A percentile compares a stretch with the other conserved stretches of the same genome.
phyloP scores from a whole-genome alignment of 768 basidiomycete species.

The Calocera viscosa region DNA sequence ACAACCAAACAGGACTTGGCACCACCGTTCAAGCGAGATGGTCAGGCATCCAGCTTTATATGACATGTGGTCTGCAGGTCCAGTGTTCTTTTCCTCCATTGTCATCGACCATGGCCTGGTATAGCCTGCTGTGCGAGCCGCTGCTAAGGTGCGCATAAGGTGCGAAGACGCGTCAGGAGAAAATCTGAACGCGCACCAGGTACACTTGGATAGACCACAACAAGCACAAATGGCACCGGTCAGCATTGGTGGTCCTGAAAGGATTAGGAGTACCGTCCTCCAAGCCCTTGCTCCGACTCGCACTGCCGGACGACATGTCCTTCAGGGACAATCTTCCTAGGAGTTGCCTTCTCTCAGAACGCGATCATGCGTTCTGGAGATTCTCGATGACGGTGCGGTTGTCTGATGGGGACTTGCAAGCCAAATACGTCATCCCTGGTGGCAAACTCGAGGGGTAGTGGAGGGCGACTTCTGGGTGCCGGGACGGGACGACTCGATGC shows the following conservation, averaged over 20 bases:
- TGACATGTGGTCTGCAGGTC: not conserved
- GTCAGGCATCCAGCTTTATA: not conserved
- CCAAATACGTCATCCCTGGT: constrained; percentile 13
- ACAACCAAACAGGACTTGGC: not conserved
- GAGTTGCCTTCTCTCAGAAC: constrained; percentile 6
- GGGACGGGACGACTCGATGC: constrained; percentile 16
- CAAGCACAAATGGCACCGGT: constrained; percentile 13
- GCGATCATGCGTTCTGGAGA: constrained; percentile 13
- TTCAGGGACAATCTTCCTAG: not conserved
- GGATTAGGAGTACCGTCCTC: not conserved
- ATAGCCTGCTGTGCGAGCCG: not conserved
- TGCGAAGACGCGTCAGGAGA: not conserved
- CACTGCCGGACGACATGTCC: not conserved
- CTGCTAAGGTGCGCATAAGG: not conserved
- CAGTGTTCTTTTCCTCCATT: not conserved
- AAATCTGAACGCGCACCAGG: constrained; percentile 6
- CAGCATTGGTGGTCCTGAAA: constrained; percentile 10
- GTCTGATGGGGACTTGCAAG: constrained; percentile 6
- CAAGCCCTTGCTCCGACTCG: not conserved
- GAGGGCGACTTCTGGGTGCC: constrained; percentile 15
- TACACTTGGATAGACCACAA: constrained; percentile 14
- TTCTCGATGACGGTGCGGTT: constrained; percentile 11
- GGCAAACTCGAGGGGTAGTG: not conserved
- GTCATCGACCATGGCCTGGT: not conserved
- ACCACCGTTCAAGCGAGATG: not conserved